Evolutionary conservation across 306 rosid species (phyloP), one percentile per base, ranked within the genome.

Genomic region (Castanopsis chinensis): DNA sequence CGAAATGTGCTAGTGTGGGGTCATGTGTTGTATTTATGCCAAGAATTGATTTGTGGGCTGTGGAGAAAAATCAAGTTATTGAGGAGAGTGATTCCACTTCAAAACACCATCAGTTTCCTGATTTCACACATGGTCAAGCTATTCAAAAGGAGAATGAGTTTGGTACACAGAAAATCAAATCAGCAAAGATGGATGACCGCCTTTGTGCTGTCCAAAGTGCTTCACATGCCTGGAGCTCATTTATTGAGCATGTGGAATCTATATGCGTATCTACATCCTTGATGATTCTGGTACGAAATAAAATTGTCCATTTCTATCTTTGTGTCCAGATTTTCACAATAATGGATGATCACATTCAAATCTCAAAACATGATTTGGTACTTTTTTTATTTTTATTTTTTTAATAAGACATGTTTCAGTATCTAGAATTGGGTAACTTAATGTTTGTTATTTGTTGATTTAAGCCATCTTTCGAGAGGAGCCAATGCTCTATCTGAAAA

Each of bases 31-130:
- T 92, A 77, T 95, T 89, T 87, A 86, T 95, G 99, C 99, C 99
- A 55, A 86, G 97, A 90, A 88, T 94, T 79, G 99, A 94, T 75
- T 86, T 94, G 76, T 94, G 99, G 99, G 97, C 97, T 75, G 81
- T 92, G 77, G 91, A 84, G 79, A 79, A 78, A 70, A 83, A 75
- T 80, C 79, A 67, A 85, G 79, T 78, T 32, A 71, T 81, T 53
- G 90, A 82, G 75, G 92, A 78, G 41, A 86, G 79, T 60, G 88
- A 85, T 82, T 80, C 84, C 14, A 69, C 74, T 86, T 84, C 85
- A 81, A 74, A 43, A 43, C 73, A 74, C 69, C 76, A 81, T 77
- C 83, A 80, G 53, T 63, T 53, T 73, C 51, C 83, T 55, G 84
- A 79, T 82, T 56, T 58, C 84, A 61, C 53, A 5, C 73, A 63